Conservation (phyloP, 2,329 filamentous ascomycete species). For the Hysterium pulicare region DNA sequence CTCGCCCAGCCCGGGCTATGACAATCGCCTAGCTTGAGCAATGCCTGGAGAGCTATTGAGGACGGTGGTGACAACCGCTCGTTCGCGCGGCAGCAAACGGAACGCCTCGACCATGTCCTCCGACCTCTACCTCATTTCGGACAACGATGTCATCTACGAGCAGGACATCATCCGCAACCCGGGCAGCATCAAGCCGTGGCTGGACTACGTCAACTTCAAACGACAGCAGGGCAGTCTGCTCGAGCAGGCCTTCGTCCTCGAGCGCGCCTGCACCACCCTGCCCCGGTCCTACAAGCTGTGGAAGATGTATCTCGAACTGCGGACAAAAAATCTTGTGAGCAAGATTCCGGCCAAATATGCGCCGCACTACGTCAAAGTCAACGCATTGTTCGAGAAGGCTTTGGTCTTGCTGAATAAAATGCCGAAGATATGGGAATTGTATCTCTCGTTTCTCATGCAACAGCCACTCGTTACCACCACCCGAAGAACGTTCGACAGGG, state of each 20-base stretch:
- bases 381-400: conserved; percentile 88
- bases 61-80: conserved; percentile 28
- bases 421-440: conserved; percentile 98
- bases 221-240: conserved; percentile 76
- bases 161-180: conserved; percentile 87
- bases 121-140: conserved; percentile 55
- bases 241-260: conserved; percentile 84
- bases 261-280: conserved; percentile 83
- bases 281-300: conserved; percentile 97
- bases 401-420: conserved; percentile 96
- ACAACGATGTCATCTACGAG: conserved; percentile 93
- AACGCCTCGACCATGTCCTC: conserved; percentile 25
- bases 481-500: conserved; percentile 84
- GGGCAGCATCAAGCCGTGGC: conserved; percentile 87
- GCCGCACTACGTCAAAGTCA: conserved; percentile 87
- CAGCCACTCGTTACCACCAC: conserved; percentile 90
- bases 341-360: conserved; percentile 79
- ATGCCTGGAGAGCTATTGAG: conserved; percentile 45
- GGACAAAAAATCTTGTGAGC: conserved; percentile 74
- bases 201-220: conserved; percentile 91
- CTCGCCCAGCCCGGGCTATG: conserved; percentile 31
- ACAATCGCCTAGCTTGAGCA: conserved; percentile 26
- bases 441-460: conserved; percentile 81
- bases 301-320: conserved; percentile 92
- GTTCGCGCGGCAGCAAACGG: conserved; percentile 34